Conservation (phyloP, 1,139 yeast species). For the Scheffersomyces cryptocercus region DNA sequence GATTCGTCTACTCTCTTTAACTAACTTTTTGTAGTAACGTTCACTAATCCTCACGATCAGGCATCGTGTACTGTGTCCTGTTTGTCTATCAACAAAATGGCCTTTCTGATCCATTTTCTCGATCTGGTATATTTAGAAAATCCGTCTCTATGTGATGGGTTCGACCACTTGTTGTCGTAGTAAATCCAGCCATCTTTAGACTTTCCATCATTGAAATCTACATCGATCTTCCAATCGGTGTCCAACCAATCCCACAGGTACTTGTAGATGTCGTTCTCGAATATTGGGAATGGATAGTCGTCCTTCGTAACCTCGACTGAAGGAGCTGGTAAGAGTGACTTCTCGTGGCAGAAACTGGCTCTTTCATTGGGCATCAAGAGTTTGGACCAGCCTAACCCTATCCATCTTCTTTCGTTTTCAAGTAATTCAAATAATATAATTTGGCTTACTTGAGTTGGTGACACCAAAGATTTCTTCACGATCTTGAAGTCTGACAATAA, state of each 20-base stretch:
- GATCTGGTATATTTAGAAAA: constrained; percentile 52
- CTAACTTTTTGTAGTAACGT: background rate
- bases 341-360: constrained; percentile 45
- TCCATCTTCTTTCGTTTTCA: constrained; percentile 64
- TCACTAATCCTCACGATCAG: constrained; percentile 3
- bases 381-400: constrained; percentile 61
- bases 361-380: constrained; percentile 54
- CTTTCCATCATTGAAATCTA: constrained; percentile 32
- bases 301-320: constrained; percentile 19
- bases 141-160: constrained; percentile 43
- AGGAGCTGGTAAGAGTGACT: constrained; percentile 39
- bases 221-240: constrained; percentile 48
- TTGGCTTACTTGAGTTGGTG: constrained; percentile 47
- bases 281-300: constrained; percentile 49
- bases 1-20: background rate
- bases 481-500: constrained; percentile 42
- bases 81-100: constrained; percentile 46
- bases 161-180: constrained; percentile 54
- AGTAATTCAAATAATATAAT: constrained; percentile 50
- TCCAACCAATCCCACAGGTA: constrained; percentile 62
- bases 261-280: constrained; percentile 39
- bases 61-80: constrained; percentile 28
- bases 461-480: constrained; percentile 37
- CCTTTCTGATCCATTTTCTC: constrained; percentile 52
- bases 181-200: constrained; percentile 54